Evolutionary conservation across 331 rosid genomes (phyloP), one percentile per base, ranked within the genome.

Genomic region (Quercus phellos): DNA sequence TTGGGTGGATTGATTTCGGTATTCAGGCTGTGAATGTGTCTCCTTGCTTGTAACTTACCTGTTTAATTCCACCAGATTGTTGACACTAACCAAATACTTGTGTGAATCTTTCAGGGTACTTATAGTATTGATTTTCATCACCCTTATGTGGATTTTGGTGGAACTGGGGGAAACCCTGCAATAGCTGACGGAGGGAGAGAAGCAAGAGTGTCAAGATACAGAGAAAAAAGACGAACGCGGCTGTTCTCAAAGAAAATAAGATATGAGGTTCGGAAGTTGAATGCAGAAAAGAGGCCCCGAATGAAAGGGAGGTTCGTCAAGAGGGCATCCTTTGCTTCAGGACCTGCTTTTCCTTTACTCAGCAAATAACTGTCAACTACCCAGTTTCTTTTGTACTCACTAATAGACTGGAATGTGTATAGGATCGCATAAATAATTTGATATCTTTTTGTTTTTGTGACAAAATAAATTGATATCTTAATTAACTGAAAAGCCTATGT

Each of bases 301-400:
- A 95, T 95, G 97, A 95, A 95, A 81, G 99, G 99, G 22, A 93
- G 99, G 80, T 95, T 95, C 79, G 99, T 95, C 14, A 95, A 95
- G 90, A 84, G 93, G 79, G 60, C 93, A 27, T 84, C 93, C 32
- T 87, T 90, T 75, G 82, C 87, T 75, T 81, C 87, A 6, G 77
- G 84, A 43, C 84, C 93, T 2, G 6, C 88, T 38, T 89, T 83
- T 78, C 94, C 94, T 59, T 56, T 74, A 83, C 74, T 76, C 30
- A 72, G 51, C 80, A 77, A 80, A 78, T 86, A 22, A 85, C 10
- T 63, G 26, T 13, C 26, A 30, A n/a, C 26, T 10, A 4, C 17
- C 11, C 71, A 34, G 6, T 18, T 66, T 32, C 26, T 34, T 59
- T 66, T 66, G 71, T n/a, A 6, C 51, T 66, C 51, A 9, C 71